Evolutionary conservation across 371 early-diverging fungal genomes (phyloP), one percentile per base, ranked within the genome.

Genomic region (Apophysomyces sp.): DNA sequence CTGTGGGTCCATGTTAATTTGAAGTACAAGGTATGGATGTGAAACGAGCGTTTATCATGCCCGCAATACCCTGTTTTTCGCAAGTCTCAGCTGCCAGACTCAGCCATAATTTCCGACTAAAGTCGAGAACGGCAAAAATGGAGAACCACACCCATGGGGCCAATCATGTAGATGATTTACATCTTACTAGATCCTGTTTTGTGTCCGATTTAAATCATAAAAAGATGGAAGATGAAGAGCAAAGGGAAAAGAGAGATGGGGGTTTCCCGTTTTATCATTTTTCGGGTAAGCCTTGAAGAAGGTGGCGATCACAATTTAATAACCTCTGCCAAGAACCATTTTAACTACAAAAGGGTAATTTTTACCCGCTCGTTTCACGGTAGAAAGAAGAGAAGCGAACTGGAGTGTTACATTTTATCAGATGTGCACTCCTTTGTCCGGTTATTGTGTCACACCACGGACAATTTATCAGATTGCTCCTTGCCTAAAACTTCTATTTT

Each of bases 401-500:
- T 44, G 49, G 49, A 21, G 49, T 44, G 49, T 44, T 44, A 44
- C 49, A 44, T 21, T 21, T 44, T 44, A 44, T 44, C 49, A 44
- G 49, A 44, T 44, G 49, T 21, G 24, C 27, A 21, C 4, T 0
- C 21, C 18, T 21, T 44, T 44, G 18, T 44, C 16, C n/a, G 9
- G 7, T 44, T 21, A 18, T 9, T 6, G 4, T 44, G 49, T 44
- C 9, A 44, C 49, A 44, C 49, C 9, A 21, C 6, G 49, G 9
- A 44, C 16, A 4, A 34, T 44, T 8, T 44, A 44, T 44, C 49
- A 18, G 49, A 44, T 44, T 44, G 16, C 9, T 44, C 21, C n/a
- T 16, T 11, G 49, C 21, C 8, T 16, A 3, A 13, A 13, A 34
- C 13, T 34, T 11, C 34, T 13, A 2, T 11, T 34, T 34, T 34